These are phyloP conservation scores for Stromatinia cepivora DNA, from an alignment of 2,329 filamentous ascomycete species.

Conservation along the genomic window DNA sequence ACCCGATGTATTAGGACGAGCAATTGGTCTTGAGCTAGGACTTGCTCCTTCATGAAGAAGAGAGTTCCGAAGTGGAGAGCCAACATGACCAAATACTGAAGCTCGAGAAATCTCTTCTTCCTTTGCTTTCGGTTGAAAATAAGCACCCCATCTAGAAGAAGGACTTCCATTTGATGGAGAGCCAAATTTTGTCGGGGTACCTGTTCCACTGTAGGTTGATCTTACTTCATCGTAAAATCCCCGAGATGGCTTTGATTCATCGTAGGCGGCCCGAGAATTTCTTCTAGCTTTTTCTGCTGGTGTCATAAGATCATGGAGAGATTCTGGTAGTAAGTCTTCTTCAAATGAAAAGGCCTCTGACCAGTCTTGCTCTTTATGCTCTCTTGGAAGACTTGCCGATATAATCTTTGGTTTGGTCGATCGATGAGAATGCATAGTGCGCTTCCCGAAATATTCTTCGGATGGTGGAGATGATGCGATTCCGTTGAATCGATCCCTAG, in stretches of 20 bases:
- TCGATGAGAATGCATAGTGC: conserved; percentile 69
- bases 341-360: conserved; percentile 73
- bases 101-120: conserved; percentile 50
- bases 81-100: conserved; percentile 66
- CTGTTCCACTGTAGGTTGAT: conserved; percentile 44
- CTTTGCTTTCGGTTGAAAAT: conserved; percentile 58
- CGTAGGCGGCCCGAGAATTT: conserved; percentile 60
- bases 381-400: conserved; percentile 66
- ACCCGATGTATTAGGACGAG: conserved; percentile 41
- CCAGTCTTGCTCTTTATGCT: conserved; percentile 64
- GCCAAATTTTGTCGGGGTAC: conserved; percentile 56
- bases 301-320: conserved; percentile 65
- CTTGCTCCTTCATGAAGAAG: conserved; percentile 56
- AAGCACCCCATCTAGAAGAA: conserved; percentile 61
- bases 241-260: conserved; percentile 50
- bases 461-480: conserved; percentile 48
- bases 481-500: conserved; percentile 62
- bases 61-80: conserved; percentile 64
- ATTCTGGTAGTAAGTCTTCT: conserved; percentile 82
- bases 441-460: conserved; percentile 67
- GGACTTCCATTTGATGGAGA: conserved; percentile 60
- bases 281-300: conserved; percentile 66
- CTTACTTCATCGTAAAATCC: conserved; percentile 53
- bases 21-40: conserved; percentile 45
- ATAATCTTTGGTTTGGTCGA: conserved; percentile 67